A percentile compares a stretch with the other conserved stretches of the same genome.
phyloP scores from a whole-genome alignment of 192 early-diverging fungal genomes.

The Backusella mclennaniae region DNA sequence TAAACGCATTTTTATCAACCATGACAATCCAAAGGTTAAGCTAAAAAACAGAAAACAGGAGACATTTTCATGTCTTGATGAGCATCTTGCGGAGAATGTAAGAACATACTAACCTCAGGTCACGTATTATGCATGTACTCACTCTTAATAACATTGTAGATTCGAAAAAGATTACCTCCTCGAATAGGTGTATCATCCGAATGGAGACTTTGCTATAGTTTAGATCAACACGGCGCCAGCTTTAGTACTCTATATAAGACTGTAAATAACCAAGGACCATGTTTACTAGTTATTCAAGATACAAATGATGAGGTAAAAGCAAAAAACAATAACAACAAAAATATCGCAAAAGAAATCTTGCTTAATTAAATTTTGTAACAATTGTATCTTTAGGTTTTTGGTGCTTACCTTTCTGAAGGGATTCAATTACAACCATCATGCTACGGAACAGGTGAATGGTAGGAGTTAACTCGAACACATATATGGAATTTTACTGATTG shows the following conservation, averaged over 20 bases:
- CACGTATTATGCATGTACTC: no score
- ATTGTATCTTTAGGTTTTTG: constrained; percentile 56
- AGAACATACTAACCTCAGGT: background rate
- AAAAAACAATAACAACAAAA: background rate
- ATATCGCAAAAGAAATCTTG: background rate
- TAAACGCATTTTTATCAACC: background rate
- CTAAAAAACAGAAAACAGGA: background rate
- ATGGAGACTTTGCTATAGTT: constrained; percentile 85
- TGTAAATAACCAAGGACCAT: constrained; percentile 57
- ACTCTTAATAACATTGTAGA: background rate
- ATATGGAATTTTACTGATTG: background rate
- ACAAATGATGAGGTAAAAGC: constrained; percentile 44
- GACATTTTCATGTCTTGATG: constrained; percentile 12
- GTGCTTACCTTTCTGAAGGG: constrained; percentile 70
- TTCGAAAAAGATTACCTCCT: constrained; percentile 57
- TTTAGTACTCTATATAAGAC: constrained; percentile 77
- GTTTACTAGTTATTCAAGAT: constrained; percentile 67
- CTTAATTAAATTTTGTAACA: constrained; percentile 1
- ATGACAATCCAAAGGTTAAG: background rate
- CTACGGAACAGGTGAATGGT: constrained; percentile 83
- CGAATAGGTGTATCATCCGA: constrained; percentile 66
- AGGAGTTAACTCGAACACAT: constrained; percentile 11
- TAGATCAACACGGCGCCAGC: constrained; percentile 91
- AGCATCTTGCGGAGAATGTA: constrained; percentile 10
- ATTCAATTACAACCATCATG: constrained; percentile 60